Conservation (phyloP, 2,329 filamentous ascomycete species). For the Aurifilum marmelostoma region DNA sequence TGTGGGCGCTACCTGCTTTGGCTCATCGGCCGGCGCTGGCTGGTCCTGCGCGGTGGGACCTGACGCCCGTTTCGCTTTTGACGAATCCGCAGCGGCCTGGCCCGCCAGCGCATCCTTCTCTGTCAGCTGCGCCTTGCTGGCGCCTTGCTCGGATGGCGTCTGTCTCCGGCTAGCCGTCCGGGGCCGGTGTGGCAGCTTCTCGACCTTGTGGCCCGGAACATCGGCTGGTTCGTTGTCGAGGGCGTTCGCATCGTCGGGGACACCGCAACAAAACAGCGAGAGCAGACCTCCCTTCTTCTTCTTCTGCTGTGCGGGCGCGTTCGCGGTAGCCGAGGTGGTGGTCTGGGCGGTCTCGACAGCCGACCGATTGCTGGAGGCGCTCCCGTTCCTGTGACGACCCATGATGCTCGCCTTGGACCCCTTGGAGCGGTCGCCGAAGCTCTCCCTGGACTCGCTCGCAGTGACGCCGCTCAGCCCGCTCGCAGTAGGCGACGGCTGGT, state of each 20-base stretch:
- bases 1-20: constrained; percentile 49
- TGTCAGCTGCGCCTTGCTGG: constrained; percentile 46
- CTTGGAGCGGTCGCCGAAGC: constrained; percentile 66
- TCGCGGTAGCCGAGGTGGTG: constrained; percentile 54
- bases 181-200: constrained; percentile 59
- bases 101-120: constrained; percentile 53
- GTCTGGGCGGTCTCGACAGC: constrained; percentile 57
- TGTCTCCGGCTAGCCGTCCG: constrained; percentile 57
- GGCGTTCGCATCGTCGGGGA: constrained; percentile 61
- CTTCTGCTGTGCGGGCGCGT: constrained; percentile 51
- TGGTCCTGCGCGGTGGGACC: constrained; percentile 53
- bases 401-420: constrained; percentile 68
- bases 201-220: constrained; percentile 57
- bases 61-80: constrained; percentile 50
- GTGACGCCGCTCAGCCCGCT: constrained; percentile 65
- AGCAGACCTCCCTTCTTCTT: constrained; percentile 61
- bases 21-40: constrained; percentile 47
- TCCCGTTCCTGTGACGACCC: constrained; percentile 67
- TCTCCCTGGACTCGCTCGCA: constrained; percentile 62
- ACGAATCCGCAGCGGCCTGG: constrained; percentile 40
- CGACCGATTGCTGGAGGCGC: constrained; percentile 67
- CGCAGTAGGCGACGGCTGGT: constrained; percentile 61
- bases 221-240: constrained; percentile 59
- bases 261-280: constrained; percentile 68
- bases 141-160: constrained; percentile 55